phyloP scores from a whole-genome alignment of 352 stramenopile species.

The Pythium coloratum region DNA sequence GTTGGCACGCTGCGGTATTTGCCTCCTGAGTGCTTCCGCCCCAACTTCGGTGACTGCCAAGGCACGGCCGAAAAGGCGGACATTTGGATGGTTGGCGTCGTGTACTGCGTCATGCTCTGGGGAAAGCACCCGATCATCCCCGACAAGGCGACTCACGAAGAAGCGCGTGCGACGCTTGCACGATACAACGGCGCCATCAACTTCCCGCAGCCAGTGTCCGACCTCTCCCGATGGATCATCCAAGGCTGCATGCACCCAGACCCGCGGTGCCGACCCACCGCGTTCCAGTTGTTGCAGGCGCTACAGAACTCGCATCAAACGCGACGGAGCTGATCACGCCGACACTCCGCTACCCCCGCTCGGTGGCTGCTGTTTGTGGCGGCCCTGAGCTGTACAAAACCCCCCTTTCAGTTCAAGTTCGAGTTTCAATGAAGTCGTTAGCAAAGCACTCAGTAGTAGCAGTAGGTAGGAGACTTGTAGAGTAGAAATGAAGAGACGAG shows the following conservation, averaged over 20 bases:
- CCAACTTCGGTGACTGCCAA: constrained; percentile 53
- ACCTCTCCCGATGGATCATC: constrained; percentile 67
- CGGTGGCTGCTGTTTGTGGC: neutral
- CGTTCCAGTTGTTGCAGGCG: constrained; percentile 59
- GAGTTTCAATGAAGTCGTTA: constrained; percentile 8
- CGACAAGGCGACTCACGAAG: constrained; percentile 59
- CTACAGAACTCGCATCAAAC: constrained; percentile 38
- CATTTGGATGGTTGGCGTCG: constrained; percentile 83
- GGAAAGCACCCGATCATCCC: constrained; percentile 73
- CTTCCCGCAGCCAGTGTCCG: constrained; percentile 44
- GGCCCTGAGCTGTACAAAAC: constrained; percentile 39
- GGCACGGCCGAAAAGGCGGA: constrained; percentile 77
- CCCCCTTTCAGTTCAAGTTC: constrained; percentile 12
- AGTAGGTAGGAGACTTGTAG: constrained; percentile 26
- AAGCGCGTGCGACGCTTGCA: constrained; percentile 31
- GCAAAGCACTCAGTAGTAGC: constrained; percentile 11
- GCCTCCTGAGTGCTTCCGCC: constrained; percentile 70
- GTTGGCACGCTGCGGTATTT: constrained; percentile 76
- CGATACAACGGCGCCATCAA: constrained; percentile 38
- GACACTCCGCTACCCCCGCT: neutral
- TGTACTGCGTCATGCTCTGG: constrained; percentile 76
- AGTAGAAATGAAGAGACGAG: constrained; percentile 24
- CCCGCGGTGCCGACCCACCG: constrained; percentile 57
- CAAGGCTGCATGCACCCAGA: constrained; percentile 68
- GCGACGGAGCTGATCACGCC: constrained; percentile 7